Conservation (phyloP, 768 basidiomycete species). For the Trametes cingulata region DNA sequence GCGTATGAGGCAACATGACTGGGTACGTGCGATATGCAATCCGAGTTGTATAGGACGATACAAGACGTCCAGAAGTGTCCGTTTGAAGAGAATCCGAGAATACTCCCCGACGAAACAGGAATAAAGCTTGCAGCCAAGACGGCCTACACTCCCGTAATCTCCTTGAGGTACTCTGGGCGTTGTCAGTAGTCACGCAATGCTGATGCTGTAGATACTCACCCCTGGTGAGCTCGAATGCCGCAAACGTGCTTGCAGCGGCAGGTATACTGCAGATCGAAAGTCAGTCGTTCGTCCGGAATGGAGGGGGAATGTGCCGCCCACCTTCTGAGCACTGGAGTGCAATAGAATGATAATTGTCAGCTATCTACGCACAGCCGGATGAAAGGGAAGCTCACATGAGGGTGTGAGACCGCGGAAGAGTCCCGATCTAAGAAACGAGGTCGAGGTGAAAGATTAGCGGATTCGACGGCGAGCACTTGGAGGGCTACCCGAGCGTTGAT, state of each 20-base stretch:
- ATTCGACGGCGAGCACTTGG: neutral
- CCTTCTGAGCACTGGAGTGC: slow-evolving; percentile 61
- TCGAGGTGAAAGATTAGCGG: neutral
- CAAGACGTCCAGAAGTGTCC: too few relatives aligned
- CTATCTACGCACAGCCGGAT: neutral
- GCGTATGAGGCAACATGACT: too few relatives aligned
- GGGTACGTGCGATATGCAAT: too few relatives aligned
- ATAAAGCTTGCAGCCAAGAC: neutral
- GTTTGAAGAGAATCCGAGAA: too few relatives aligned
- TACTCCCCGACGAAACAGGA: neutral
- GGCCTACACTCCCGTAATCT: slow-evolving; percentile 31
- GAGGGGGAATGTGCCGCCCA: slow-evolving; percentile 25
- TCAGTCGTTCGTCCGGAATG: neutral
- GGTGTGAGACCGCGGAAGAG: slow-evolving; percentile 77
- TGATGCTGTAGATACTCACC: slow-evolving; percentile 42
- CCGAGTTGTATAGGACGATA: too few relatives aligned
- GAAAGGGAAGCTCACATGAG: slow-evolving; percentile 55
- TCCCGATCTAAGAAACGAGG: slow-evolving; percentile 49
- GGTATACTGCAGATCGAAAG: slow-evolving; percentile 62
- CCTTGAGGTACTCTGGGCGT: slow-evolving; percentile 33
- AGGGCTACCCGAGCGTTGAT: too few relatives aligned
- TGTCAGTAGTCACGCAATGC: neutral
- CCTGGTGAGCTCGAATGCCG: slow-evolving; percentile 82
- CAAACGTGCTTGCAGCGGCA: slow-evolving; percentile 88
- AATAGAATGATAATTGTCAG: neutral